Base-by-base conservation (phyloP, 768 basidiomycete genomes). In the Cyclocybe aegerita region DNA sequence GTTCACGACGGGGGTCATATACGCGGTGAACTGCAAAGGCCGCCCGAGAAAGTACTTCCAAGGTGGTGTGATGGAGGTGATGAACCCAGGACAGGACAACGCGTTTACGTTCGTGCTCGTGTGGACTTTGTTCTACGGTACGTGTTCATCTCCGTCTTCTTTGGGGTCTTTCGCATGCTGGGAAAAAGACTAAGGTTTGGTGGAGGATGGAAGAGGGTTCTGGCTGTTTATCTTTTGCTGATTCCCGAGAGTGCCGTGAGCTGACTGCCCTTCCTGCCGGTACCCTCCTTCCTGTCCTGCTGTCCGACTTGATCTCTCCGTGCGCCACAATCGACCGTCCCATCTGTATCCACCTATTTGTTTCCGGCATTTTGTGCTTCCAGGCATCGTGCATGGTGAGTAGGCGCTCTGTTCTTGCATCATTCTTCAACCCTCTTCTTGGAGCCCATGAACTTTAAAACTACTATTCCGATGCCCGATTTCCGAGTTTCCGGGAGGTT, bases 61-160 rank as follows among this genome's bases (percentile, higher is more conserved):
- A 39, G 82, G 83, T 4, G 88, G 88, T 2, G 61, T 81, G 52
- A 70, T 76, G 67, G 88, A 88, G 48, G 70, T 96, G 34, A 70
- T 86, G 41, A 92, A 87, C 54, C 87, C 94, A 0, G 92, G 92
- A 8, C 90, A 93, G 68, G 94, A 97, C 68, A 94, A 93, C 56
- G 72, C 86, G 12, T 91, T 93, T 61, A 91, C 92, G 3, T 98
- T 95, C 61, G 80, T 98, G 50, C 80, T 97, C 29, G 86, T 89
- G 15, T 98, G 94, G 94, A 98, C 94, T 33, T 72, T 96, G 48
- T 90, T 94, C 66, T 96, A 90, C 65, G 94, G 90, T 92, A 59
- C 52, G 88, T 70, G 10, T 16, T 31, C 37, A 46, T 43, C 29
- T 55, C 32, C 50, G 37, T 40, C 38, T 34, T 54, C 14, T 15